Percentiles rank a stretch among this genome's conserved stretches.
These are phyloP conservation scores for Huntiella abstrusa DNA, from an alignment of 2,329 filamentous ascomycete genomes.

Conservation along the genomic window DNA sequence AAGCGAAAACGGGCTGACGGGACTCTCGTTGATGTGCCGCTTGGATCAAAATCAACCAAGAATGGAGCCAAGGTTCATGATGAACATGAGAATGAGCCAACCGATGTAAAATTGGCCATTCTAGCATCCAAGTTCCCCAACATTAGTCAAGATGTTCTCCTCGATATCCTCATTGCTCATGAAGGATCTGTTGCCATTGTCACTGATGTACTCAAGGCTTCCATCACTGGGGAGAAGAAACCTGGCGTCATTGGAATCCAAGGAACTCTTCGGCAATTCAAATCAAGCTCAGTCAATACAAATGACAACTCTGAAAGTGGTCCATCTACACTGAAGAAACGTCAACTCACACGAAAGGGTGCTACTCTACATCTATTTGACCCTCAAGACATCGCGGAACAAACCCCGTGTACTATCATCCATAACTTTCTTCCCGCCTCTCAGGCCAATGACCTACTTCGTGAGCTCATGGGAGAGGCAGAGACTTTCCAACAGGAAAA, in stretches of 20 bases:
- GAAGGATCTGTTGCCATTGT: conserved; percentile 50
- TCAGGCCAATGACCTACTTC: conserved; percentile 54
- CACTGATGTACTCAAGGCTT: conserved; percentile 19
- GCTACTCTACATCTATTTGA: conserved; percentile 70
- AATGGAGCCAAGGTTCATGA: conserved; percentile 8
- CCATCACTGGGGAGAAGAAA: background rate
- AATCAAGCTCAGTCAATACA: conserved; percentile 10
- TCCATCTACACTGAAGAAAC: background rate
- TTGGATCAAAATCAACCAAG: background rate
- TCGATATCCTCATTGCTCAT: conserved; percentile 62
- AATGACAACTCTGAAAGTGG: conserved; percentile 16
- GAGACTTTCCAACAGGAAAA: conserved; percentile 49
- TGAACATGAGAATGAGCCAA: conserved; percentile 48
- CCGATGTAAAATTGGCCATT: conserved; percentile 74
- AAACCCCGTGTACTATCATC: conserved; percentile 82
- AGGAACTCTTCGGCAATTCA: conserved; percentile 40
- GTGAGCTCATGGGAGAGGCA: conserved; percentile 58
- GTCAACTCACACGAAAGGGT: conserved; percentile 23
- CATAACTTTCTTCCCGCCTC: conserved; percentile 67
- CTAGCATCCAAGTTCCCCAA: conserved; percentile 57
- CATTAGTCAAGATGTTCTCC: conserved; percentile 43
- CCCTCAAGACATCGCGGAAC: conserved; percentile 57
- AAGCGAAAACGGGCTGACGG: conserved; percentile 28
- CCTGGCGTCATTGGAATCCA: conserved; percentile 31
- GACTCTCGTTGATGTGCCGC: conserved; percentile 15